phyloP scores from a whole-genome alignment of 176 grass and related monocot species.

The Oryza nivara region DNA sequence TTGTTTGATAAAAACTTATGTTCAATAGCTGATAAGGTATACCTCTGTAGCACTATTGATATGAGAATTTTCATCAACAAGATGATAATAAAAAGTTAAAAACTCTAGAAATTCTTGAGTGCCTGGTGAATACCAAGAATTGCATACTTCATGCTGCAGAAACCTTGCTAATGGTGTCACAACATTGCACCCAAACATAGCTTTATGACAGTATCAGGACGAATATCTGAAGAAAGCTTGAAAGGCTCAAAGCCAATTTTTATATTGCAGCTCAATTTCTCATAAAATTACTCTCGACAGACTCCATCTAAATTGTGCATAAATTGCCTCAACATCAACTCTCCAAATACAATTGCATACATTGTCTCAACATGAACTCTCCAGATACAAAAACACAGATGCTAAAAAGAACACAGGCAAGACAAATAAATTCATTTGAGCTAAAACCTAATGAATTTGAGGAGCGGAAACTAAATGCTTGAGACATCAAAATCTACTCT shows the following conservation, averaged over 20 bases:
- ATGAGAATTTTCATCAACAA: not conserved
- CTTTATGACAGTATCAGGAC: not conserved
- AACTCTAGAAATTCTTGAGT: not conserved
- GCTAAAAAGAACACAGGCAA: constrained; percentile 18
- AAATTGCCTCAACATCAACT: not conserved
- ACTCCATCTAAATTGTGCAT: not conserved
- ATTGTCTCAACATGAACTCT: not conserved
- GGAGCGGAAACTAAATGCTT: not conserved
- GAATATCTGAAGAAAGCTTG: not conserved
- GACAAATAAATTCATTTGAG: constrained; percentile 6
- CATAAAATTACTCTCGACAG: not conserved
- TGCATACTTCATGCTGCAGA: not conserved
- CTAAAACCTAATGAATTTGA: constrained; percentile 7
- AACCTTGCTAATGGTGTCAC: not conserved
- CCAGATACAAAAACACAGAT: constrained; percentile 10
- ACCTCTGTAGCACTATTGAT: not conserved
- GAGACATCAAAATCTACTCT: constrained; percentile 40
- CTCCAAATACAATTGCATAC: not conserved
- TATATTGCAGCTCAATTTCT: constrained; percentile 5
- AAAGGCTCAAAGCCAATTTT: not conserved
- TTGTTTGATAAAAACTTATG: not conserved
- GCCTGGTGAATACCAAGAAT: not conserved
- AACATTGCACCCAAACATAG: not conserved
- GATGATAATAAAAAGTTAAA: no score
- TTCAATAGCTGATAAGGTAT: no score